Evolutionary conservation across 2,329 filamentous ascomycete genomes (phyloP).

Genomic region (Alternaria burnsii): DNA sequence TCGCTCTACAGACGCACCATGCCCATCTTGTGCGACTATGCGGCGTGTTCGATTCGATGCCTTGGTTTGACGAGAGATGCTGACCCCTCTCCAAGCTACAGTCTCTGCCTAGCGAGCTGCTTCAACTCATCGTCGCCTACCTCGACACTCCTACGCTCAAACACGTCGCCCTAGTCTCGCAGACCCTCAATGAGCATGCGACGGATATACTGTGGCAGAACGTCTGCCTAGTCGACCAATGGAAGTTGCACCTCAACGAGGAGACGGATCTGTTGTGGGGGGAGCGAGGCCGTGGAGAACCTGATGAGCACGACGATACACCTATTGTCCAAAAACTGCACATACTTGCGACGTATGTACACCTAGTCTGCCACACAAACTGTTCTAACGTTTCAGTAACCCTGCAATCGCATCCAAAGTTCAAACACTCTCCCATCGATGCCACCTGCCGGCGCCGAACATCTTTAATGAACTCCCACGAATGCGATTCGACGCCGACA

Average conservation of each 20-base stretch:
- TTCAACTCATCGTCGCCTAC: slow-evolving; percentile 51
- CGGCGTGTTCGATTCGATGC: background rate
- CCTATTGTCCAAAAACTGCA: slow-evolving; percentile 55
- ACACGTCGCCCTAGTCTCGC: slow-evolving; percentile 46
- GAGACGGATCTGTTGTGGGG: slow-evolving; percentile 20
- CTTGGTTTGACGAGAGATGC: background rate
- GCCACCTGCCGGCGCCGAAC: slow-evolving; percentile 56
- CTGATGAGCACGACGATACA: slow-evolving; percentile 51
- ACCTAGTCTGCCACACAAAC: background rate
- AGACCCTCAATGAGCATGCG: slow-evolving; percentile 48
- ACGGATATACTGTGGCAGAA: slow-evolving; percentile 52
- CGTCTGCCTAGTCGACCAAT: slow-evolving; percentile 53
- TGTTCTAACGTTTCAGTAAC: slow-evolving; percentile 41
- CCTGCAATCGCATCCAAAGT: slow-evolving; percentile 54
- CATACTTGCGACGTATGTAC: slow-evolving; percentile 50
- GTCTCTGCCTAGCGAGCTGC: slow-evolving; percentile 53
- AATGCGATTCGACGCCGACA: slow-evolving; percentile 51
- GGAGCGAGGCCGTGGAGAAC: slow-evolving; percentile 24
- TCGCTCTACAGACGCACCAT: slow-evolving; percentile 6
- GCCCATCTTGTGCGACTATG: background rate
- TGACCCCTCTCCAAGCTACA: slow-evolving; percentile 30
- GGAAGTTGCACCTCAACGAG: slow-evolving; percentile 36
- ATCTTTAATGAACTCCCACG: slow-evolving; percentile 56
- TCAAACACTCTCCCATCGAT: slow-evolving; percentile 55
- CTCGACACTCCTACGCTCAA: slow-evolving; percentile 44